These are phyloP conservation scores for Fragilaria radians DNA, from an alignment of 108 stramenopile genomes.

Conservation along the genomic window DNA sequence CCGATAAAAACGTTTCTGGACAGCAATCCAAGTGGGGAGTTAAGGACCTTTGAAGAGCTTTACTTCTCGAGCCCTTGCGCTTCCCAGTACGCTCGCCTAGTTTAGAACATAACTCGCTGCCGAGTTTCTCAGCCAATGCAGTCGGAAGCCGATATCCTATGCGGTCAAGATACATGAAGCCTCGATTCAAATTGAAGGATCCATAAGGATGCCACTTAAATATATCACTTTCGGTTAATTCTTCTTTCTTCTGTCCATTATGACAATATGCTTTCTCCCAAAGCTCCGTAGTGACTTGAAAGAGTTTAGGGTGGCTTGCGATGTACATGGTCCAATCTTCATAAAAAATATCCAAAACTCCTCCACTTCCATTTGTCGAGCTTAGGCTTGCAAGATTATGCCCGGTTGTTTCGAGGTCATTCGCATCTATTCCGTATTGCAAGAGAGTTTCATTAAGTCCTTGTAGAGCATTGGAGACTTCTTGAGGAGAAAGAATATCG, in stretches of 20 bases:
- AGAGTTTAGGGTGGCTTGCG: conserved; percentile 50
- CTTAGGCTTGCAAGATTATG: conserved; percentile 33
- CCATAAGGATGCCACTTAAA: conserved; percentile 80
- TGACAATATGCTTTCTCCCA: conserved; percentile 76
- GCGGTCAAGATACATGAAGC: conserved; percentile 83
- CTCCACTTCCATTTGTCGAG: conserved; percentile 83
- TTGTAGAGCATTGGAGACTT: conserved; percentile 29
- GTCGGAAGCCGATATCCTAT: conserved; percentile 84
- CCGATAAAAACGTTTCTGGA: conserved; percentile 58
- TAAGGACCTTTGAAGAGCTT: conserved; percentile 77
- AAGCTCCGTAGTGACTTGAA: conserved; percentile 58
- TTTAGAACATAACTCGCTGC: conserved; percentile 24
- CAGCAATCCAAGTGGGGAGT: conserved; percentile 95
- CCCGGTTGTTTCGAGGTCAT: conserved; percentile 44
- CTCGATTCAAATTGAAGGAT: conserved; percentile 53
- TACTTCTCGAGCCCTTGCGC: too few species aligned
- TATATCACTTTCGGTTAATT: conserved; percentile 11
- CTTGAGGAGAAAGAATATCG: conserved; percentile 36
- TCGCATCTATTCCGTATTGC: conserved; percentile 37
- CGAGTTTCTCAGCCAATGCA: conserved; percentile 44
- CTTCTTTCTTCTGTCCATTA: conserved; percentile 38
- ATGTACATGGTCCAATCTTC: conserved; percentile 77
- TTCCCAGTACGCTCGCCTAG: conserved; percentile 46
- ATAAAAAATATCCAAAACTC: conserved; percentile 89
- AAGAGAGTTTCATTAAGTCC: conserved; percentile 44